Conservation (phyloP, 768 basidiomycete species). For the Thelephora ganbajun region DNA sequence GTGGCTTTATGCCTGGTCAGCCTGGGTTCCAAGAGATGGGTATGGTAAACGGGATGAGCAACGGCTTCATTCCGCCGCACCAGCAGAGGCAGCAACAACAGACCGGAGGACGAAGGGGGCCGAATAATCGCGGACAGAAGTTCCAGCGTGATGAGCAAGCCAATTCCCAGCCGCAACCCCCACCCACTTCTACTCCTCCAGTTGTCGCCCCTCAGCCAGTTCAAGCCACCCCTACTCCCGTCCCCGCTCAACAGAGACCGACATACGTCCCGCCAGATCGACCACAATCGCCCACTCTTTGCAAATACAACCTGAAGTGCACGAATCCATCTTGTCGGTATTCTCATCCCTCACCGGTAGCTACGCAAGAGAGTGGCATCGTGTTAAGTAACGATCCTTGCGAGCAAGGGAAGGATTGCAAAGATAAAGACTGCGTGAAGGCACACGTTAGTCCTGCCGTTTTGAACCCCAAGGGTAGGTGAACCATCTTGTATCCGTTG, state of each 20-base stretch:
- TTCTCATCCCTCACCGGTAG: constrained; percentile 94
- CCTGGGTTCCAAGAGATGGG: constrained; percentile 31
- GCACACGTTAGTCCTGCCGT: constrained; percentile 84
- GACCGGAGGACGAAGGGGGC: constrained; percentile 16
- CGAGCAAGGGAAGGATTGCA: constrained; percentile 77
- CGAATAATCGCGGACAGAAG: constrained; percentile 7
- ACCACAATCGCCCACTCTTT: constrained; percentile 79
- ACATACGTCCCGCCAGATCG: constrained; percentile 57
- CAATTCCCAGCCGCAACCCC: constrained; percentile 4
- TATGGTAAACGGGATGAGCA: constrained; percentile 24
- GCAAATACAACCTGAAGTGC: constrained; percentile 89
- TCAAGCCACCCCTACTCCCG: constrained; percentile 3
- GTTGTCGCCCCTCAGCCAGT: constrained; percentile 9
- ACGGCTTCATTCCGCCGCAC: constrained; percentile 10
- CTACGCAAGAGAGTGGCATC: constrained; percentile 87
- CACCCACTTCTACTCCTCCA: constrained; percentile 10
- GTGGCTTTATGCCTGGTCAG: constrained; percentile 49
- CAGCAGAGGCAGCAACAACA: constrained; percentile 17
- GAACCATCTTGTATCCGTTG: constrained; percentile 4
- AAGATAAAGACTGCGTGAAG: constrained; percentile 88
- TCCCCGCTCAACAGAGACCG: constrained; percentile 20
- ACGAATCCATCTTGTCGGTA: constrained; percentile 81
- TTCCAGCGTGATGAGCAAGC: constrained; percentile 5
- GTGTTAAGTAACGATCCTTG: constrained; percentile 92
- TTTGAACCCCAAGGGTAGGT: constrained; percentile 47